phyloP scores from a whole-genome alignment of 805 yeast genomes.

The Candida berthetii region DNA sequence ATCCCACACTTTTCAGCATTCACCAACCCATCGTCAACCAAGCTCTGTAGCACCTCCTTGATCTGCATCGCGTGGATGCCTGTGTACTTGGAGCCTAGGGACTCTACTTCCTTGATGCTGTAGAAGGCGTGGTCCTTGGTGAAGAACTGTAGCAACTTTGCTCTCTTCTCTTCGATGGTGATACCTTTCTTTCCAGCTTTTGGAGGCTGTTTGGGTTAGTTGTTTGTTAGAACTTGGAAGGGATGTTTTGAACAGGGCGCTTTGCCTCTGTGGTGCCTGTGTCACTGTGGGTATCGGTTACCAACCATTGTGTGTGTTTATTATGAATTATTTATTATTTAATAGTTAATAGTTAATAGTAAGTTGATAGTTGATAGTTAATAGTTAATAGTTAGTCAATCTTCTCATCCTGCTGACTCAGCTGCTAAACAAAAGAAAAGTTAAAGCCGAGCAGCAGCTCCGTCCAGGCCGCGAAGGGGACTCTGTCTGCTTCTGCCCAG shows the following conservation, averaged over 20 bases:
- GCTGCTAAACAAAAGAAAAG: too few relatives aligned
- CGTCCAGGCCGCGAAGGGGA: too few relatives aligned
- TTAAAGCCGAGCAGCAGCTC: too few relatives aligned
- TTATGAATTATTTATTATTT: too few relatives aligned
- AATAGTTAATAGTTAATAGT: too few relatives aligned
- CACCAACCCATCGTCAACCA: slow-evolving; percentile 44
- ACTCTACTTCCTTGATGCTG: slow-evolving; percentile 46
- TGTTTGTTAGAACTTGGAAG: background rate
- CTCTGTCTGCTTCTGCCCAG: too few relatives aligned
- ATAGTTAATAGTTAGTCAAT: too few relatives aligned
- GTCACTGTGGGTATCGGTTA: background rate
- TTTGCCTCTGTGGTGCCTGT: background rate
- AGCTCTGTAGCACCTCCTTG: slow-evolving; percentile 39
- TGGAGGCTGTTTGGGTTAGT: slow-evolving; percentile 5
- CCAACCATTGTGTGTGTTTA: background rate
- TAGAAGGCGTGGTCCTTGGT: slow-evolving; percentile 34
- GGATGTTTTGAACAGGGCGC: background rate
- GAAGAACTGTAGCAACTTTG: slow-evolving; percentile 30
- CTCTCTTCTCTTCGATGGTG: slow-evolving; percentile 33
- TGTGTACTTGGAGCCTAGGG: slow-evolving; percentile 31
- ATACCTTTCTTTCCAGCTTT: slow-evolving; percentile 21
- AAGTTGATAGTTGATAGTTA: too few relatives aligned
- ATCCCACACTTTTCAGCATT: slow-evolving; percentile 51
- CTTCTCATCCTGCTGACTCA: too few relatives aligned
- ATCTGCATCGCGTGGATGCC: slow-evolving; percentile 51